Percentiles rank a stretch among this genome's conserved stretches.
These are phyloP conservation scores for Blastocystis sp. DNA, from an alignment of 352 stramenopile species.

Conservation along the genomic window DNA sequence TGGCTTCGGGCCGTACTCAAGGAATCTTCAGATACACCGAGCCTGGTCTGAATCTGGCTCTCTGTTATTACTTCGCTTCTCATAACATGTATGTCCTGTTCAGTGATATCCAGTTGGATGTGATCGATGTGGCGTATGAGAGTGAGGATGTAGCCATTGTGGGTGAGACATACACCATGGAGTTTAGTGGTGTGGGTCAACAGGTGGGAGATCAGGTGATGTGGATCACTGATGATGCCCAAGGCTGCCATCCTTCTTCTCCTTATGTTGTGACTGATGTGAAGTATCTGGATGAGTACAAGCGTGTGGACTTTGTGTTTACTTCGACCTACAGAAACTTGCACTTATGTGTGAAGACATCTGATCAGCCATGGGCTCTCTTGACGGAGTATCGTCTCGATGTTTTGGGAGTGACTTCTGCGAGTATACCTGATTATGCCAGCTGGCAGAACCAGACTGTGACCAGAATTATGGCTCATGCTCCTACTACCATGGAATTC, in stretches of 20 bases:
- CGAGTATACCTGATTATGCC: background rate
- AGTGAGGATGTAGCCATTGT: slow-evolving; percentile 45
- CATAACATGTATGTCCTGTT: slow-evolving; percentile 33
- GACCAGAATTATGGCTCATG: slow-evolving; percentile 1
- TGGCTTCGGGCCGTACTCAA: background rate
- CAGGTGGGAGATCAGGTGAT: slow-evolving; percentile 42
- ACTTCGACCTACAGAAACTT: background rate
- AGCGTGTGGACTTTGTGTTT: slow-evolving; percentile 44
- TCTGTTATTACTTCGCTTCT: slow-evolving; percentile 57
- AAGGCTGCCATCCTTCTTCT: slow-evolving; percentile 8
- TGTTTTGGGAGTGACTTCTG: slow-evolving; percentile 22
- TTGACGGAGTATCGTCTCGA: slow-evolving; percentile 34
- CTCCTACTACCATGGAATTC: background rate
- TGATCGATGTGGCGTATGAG: slow-evolving; percentile 50
- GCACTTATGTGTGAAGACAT: slow-evolving; percentile 51
- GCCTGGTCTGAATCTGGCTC: slow-evolving; percentile 38
- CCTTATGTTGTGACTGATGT: background rate
- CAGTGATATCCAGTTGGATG: slow-evolving; percentile 15
- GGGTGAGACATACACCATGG: slow-evolving; percentile 22
- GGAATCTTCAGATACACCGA: slow-evolving; percentile 37
- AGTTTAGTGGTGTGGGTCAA: slow-evolving; percentile 41
- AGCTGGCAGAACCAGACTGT: background rate
- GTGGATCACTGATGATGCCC: background rate
- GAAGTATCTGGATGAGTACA: slow-evolving; percentile 53
- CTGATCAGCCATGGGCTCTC: slow-evolving; percentile 16